Evolutionary conservation across 2,329 filamentous ascomycete species (phyloP).

Genomic region (Penicillium sp.): DNA sequence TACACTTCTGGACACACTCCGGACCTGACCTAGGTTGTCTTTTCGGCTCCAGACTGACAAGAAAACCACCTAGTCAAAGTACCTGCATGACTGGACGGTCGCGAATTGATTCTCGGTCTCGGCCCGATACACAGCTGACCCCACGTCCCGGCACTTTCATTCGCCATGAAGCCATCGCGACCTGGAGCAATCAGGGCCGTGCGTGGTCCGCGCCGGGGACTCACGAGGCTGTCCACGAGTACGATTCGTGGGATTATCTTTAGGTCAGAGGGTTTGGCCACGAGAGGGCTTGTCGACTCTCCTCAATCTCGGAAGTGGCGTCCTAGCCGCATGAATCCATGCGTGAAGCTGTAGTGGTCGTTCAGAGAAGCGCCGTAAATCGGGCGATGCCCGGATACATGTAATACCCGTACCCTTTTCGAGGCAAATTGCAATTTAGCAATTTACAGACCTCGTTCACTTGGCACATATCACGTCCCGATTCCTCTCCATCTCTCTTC

Average conservation of each 20-base stretch:
- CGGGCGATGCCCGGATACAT: constrained; percentile 1
- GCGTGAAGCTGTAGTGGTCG: constrained; percentile 3
- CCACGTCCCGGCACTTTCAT: constrained; percentile 8
- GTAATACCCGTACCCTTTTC: constrained; percentile 6
- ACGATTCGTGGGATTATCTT: constrained; percentile 7
- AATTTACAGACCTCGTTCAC: background rate
- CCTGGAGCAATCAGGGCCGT: background rate
- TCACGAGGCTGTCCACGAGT: background rate
- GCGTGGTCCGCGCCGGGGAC: background rate
- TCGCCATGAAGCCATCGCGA: constrained; percentile 2
- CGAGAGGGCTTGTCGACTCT: background rate
- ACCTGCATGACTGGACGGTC: constrained; percentile 5
- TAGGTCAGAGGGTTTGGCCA: background rate
- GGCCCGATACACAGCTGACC: constrained; percentile 8
- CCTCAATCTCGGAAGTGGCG: background rate
- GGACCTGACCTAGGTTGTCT: background rate
- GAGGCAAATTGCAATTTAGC: too few relatives aligned
- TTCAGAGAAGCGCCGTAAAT: constrained; percentile 23
- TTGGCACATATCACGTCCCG: constrained; percentile 10
- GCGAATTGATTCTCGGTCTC: constrained; percentile 10
- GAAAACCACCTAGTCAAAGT: background rate
- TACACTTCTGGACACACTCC: background rate
- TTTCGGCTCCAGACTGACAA: background rate
- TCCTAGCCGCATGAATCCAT: background rate
- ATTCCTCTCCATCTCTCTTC: background rate